Percentiles rank a stretch among this genome's conserved stretches.
Conservation (phyloP, 2,329 filamentous ascomycete species). For the Aspergillus alliaceus region DNA sequence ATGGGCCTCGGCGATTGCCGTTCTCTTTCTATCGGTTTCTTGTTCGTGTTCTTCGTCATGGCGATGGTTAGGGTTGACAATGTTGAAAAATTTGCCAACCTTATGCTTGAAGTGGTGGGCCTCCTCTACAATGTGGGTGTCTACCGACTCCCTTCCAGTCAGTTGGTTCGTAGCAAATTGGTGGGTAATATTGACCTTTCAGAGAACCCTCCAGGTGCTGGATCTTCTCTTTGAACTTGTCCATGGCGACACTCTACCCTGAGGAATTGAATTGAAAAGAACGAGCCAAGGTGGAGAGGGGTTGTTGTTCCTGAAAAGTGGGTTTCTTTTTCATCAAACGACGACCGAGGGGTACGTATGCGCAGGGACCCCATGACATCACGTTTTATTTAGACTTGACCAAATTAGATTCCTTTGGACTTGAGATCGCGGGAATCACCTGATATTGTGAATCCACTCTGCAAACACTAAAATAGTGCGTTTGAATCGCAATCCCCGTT, state of each 20-base stretch:
- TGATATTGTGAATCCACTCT: neutral
- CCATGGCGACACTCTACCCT: constrained; percentile 18
- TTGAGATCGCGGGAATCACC: neutral
- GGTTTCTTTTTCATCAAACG: neutral
- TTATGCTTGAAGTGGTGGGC: constrained; percentile 62
- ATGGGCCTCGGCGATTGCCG: constrained; percentile 68
- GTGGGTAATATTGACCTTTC: constrained; percentile 22
- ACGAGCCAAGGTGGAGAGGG: neutral
- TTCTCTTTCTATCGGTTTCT: constrained; percentile 76
- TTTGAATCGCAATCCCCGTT: neutral
- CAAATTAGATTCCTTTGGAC: neutral
- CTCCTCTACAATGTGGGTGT: constrained; percentile 47
- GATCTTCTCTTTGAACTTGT: constrained; percentile 27
- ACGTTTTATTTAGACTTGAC: neutral
- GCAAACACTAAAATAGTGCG: neutral
- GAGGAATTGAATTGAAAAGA: neutral
- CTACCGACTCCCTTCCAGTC: constrained; percentile 17
- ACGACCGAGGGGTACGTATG: neutral
- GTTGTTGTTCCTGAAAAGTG: neutral
- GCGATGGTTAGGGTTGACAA: constrained; percentile 83
- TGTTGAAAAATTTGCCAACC: constrained; percentile 63
- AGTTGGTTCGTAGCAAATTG: constrained; percentile 1
- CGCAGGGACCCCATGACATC: constrained; percentile 4
- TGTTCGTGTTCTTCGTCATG: constrained; percentile 94
- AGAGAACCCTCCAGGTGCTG: constrained; percentile 25